Evolutionary conservation across 495 filamentous ascomycete genomes (phyloP).

Genomic region (Xylaria cubensis): DNA sequence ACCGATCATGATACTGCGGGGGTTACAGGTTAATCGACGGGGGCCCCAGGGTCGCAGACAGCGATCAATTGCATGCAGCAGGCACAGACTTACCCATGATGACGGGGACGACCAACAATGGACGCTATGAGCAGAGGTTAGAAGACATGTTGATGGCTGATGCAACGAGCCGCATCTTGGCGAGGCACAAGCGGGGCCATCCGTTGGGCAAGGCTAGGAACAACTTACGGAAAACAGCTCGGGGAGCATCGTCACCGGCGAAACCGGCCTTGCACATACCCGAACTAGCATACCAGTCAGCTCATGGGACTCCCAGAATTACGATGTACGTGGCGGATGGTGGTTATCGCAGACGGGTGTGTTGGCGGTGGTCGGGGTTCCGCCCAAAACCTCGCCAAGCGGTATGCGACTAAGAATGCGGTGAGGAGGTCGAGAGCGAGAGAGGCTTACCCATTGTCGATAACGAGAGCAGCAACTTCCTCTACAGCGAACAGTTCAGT

Average conservation of each 20-base stretch:
- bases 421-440: constrained; percentile 36
- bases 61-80: constrained; percentile 7
- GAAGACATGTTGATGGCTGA: constrained; percentile 32
- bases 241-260: constrained; percentile 99
- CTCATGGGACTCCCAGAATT: constrained; percentile 29
- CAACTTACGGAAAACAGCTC: constrained; percentile 99
- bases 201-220: constrained; percentile 35
- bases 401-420: constrained; percentile 41
- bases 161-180: constrained; percentile 27
- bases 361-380: constrained; percentile 12
- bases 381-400: constrained; percentile 28
- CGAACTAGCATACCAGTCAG: constrained; percentile 76
- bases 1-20: constrained; percentile 97
- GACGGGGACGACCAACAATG: constrained; percentile 98
- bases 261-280: constrained; percentile 99
- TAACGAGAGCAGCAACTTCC: constrained; percentile 99
- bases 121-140: constrained; percentile 69
- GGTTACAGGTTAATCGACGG: constrained; percentile 43
- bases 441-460: constrained; percentile 98
- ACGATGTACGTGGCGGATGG: constrained; percentile 17
- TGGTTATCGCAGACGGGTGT: constrained; percentile 18
- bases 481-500: constrained; percentile 69
- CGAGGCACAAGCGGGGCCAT: constrained; percentile 40
- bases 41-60: background rate
- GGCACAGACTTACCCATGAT: constrained; percentile 86